A percentile compares a stretch with the other conserved stretches of the same genome.
Evolutionary conservation across 108 stramenopile genomes (phyloP).

Genomic region (Pseudonitzschia pungens): DNA sequence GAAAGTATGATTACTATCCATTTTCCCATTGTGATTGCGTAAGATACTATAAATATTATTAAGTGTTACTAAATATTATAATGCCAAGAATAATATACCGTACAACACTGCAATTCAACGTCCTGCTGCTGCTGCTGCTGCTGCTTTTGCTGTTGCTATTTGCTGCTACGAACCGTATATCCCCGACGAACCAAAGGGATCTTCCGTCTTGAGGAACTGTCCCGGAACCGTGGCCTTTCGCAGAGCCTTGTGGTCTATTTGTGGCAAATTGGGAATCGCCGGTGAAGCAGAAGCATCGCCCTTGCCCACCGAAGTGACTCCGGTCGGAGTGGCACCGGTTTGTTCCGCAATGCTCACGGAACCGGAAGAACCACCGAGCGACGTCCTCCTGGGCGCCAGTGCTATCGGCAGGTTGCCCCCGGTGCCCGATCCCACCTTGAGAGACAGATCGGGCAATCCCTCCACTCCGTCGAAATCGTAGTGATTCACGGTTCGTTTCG

Average conservation of each 20-base stretch:
- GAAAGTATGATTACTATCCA: no score
- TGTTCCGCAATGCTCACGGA: neutral
- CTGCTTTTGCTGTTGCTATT: neutral
- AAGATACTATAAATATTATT: no score
- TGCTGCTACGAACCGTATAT: constrained; percentile 21
- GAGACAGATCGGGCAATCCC: constrained; percentile 1
- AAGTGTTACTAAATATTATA: no score
- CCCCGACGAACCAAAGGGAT: constrained; percentile 50
- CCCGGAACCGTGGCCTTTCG: constrained; percentile 72
- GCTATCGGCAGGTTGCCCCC: neutral
- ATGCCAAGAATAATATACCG: no score
- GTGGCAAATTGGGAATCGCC: constrained; percentile 8
- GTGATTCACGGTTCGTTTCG: constrained; percentile 3
- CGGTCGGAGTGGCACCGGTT: neutral
- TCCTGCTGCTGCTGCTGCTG: neutral
- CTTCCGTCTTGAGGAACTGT: constrained; percentile 59
- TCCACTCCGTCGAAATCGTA: constrained; percentile 4
- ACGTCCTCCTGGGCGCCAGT: neutral
- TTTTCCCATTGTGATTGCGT: no score
- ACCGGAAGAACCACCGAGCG: neutral
- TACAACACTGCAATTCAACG: no score
- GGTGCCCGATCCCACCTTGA: neutral
- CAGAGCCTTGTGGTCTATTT: constrained; percentile 20
- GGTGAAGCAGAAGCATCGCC: neutral
- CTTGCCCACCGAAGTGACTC: neutral